A percentile compares a stretch with the other conserved stretches of the same genome.
Evolutionary conservation across 2,329 filamentous ascomycete genomes (phyloP).

Genomic region (Diplodia intermedia): DNA sequence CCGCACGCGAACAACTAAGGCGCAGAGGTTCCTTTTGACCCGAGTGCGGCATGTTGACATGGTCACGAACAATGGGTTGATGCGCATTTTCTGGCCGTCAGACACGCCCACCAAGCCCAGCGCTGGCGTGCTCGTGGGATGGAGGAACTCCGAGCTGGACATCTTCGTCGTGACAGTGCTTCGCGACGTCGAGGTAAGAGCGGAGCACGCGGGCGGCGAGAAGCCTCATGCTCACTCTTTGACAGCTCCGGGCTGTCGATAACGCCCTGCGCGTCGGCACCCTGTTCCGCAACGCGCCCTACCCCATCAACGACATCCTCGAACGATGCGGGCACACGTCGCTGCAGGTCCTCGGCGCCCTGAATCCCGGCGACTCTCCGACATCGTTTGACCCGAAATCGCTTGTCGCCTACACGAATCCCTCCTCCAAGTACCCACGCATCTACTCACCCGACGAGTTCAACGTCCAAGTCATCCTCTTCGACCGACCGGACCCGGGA

Average conservation of each 20-base stretch:
- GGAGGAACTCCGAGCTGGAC: slow-evolving; percentile 91
- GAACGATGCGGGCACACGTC: slow-evolving; percentile 81
- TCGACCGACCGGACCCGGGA: slow-evolving; percentile 81
- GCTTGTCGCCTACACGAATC: slow-evolving; percentile 65
- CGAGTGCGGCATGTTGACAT: slow-evolving; percentile 64
- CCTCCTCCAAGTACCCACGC: slow-evolving; percentile 65
- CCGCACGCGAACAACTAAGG: slow-evolving; percentile 92
- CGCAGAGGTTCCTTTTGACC: slow-evolving; percentile 90
- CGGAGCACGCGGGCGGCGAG: slow-evolving; percentile 27
- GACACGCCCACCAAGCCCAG: slow-evolving; percentile 76
- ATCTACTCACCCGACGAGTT: slow-evolving; percentile 72
- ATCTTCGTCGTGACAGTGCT: slow-evolving; percentile 88
- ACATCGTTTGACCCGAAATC: slow-evolving; percentile 65
- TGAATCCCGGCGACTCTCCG: slow-evolving; percentile 67
- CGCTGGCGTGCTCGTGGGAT: slow-evolving; percentile 90
- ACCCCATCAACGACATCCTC: slow-evolving; percentile 81
- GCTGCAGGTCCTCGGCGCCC: slow-evolving; percentile 84
- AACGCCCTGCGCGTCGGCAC: slow-evolving; percentile 84
- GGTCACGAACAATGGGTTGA: slow-evolving; percentile 78
- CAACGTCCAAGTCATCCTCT: slow-evolving; percentile 86
- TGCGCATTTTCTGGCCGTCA: slow-evolving; percentile 98
- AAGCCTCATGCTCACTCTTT: slow-evolving; percentile 25
- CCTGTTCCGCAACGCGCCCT: slow-evolving; percentile 80
- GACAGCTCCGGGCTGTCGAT: slow-evolving; percentile 78
- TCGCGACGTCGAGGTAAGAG: slow-evolving; percentile 83